Percentiles rank a stretch among this genome's conserved stretches.
These are phyloP conservation scores for Sphagnum fallax DNA, from an alignment of 228 moss, liverwort and hornwort species.

Conservation along the genomic window DNA sequence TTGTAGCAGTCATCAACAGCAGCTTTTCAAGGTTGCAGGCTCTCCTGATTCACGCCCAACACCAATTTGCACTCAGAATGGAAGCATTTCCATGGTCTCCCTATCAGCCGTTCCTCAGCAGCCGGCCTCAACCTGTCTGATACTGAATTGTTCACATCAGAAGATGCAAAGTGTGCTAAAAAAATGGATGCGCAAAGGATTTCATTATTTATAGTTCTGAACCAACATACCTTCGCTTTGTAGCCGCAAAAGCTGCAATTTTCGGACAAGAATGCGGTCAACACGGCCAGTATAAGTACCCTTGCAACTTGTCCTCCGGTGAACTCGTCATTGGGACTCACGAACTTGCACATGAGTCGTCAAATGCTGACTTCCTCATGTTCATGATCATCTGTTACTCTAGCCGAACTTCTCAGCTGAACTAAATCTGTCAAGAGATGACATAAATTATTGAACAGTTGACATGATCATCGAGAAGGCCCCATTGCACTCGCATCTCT, in stretches of 20 bases:
- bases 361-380: conserved; percentile 61
- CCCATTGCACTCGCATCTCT: conserved; percentile 92
- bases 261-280: conserved; percentile 80
- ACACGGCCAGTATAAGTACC: conserved; percentile 59
- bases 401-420: conserved; percentile 64
- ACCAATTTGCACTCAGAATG: conserved; percentile 72
- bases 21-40: conserved; percentile 46
- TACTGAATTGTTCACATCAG: conserved; percentile 1
- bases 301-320: conserved; percentile 85
- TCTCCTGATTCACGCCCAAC: conserved; percentile 67
- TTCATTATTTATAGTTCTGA: background rate
- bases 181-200: background rate
- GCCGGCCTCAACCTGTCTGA: conserved; percentile 59
- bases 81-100: conserved; percentile 66
- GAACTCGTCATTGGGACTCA: conserved; percentile 77
- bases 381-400: conserved; percentile 47
- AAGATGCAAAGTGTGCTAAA: no score
- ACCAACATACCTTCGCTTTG: conserved; percentile 66
- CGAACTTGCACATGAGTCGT: conserved; percentile 86
- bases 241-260: conserved; percentile 79
- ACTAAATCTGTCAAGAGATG: conserved; percentile 72
- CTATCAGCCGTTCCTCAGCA: conserved; percentile 16
- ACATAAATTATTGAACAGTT: conserved; percentile 81
- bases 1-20: conserved; percentile 86
- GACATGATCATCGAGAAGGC: conserved; percentile 66